Evolutionary conservation across 148 eudicot genomes (phyloP), one percentile per base, ranked within the genome.

Genomic region (Spergularia marina): DNA sequence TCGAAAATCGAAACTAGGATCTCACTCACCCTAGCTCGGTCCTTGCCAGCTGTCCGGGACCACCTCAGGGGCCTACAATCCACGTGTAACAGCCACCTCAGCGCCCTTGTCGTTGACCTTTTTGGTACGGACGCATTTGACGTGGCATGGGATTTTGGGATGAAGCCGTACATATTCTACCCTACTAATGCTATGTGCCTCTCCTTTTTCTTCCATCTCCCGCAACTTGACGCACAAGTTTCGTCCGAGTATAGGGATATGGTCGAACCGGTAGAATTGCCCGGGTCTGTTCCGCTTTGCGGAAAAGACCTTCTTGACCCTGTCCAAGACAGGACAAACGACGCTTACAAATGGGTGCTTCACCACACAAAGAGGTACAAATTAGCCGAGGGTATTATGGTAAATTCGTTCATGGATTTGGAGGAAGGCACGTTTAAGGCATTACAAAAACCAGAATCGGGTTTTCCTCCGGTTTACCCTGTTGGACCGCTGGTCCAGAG

Each of bases 361-460:
- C 90, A 85, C 57, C 85, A 85, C 21, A 10, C 75, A 2, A 83
- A 78, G 70, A 76, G 84, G 81, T 83, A 82, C 21, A 25, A 11
- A 0, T 53, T 87, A 40, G 90, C 88, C 1, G 90, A 85, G 79
- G 90, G 90, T 79, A 82, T 87, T 13, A 12, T 87, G 65, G 81
- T 82, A 10, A 87, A 87, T 70, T 72, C 74, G 5, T 87, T 82
- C 36, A 36, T 10, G 7, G 88, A 78, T 17, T 72, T 85, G 51
- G 90, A 87, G 55, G 62, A 34, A 7, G 83, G 82, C 2, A 78
- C 88, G 1, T n/a, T 85, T 0, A 71, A 53, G 6, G 85, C 59
- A 6, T 58, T 87, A 8, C 59, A 63, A 39, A 65, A 68, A 21
- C 12, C 62, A 47, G 76, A 71, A 21, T 81, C 77, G 68, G 82